Base-by-base conservation (phyloP, 2,329 filamentous ascomycete species). In the Penicillium hesseltinei region DNA sequence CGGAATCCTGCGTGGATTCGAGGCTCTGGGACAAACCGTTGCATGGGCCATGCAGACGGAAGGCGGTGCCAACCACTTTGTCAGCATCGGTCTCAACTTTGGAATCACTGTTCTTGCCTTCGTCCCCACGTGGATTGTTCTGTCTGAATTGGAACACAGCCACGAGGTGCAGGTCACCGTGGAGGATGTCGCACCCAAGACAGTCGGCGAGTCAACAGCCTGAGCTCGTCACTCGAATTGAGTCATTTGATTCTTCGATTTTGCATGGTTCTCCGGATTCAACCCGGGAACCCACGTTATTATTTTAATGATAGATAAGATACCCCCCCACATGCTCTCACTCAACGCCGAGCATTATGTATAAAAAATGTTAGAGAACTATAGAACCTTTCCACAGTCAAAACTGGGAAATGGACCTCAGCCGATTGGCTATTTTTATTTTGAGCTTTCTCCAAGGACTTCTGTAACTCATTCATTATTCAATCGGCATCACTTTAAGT, bases 11-110 rank as follows among this genome's bases (percentile, higher is more conserved):
- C 56, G 64, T 35, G 64, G 64, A 55, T 65, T 66, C 35, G 64
- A 66, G 45, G 64, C 64, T 29, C 50, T 66, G 13, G 64, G 64
- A 35, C 64, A 66, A 38, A 66, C 64, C 27, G 62, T 66, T 42
- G 64, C 64, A n/a, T 66, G 64, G 64, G 64, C 64, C 15, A 66
- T 66, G 64, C 64, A 66, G 50, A 59, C 61, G 8, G 59, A 66
- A 36, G 64, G 63, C 23, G 51, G 47, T 29, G 62, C 64, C 11
- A 66, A 66, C 46, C 63, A 66, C 52, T 66, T 66, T 29, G 57
- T 66, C 53, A 66, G 64, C 49, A 66, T 66, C 46, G 64, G 64
- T 21, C 57, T 66, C 38, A 66, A 66, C 52, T 66, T 66, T 27
- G 64, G 64, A 19, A 66, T 66, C 40, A 66, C 64, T 3, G 13